These are phyloP conservation scores for Echeveria elegans DNA, from an alignment of 164 flowering plant genomes.

Conservation along the genomic window DNA sequence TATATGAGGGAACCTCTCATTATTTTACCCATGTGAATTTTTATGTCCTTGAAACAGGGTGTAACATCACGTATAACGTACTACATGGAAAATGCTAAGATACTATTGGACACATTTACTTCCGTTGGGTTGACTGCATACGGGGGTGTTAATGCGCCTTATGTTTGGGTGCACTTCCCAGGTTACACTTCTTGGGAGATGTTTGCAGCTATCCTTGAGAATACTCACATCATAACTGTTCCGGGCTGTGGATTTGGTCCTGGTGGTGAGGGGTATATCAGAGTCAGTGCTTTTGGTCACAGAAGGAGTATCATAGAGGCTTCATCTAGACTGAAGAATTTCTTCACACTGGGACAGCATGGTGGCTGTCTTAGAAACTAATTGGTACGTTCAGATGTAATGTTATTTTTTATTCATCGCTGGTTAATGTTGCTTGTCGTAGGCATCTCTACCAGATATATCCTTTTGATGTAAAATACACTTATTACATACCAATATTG, in stretches of 20 bases:
- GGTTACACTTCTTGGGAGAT: constrained; percentile 73
- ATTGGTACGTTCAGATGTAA: neutral
- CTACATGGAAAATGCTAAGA: constrained; percentile 68
- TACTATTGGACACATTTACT: constrained; percentile 42
- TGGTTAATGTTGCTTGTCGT: neutral
- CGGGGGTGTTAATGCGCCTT: constrained; percentile 84
- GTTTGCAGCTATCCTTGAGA: constrained; percentile 60
- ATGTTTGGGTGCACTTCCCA: constrained; percentile 79
- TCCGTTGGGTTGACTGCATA: constrained; percentile 52
- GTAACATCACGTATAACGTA: constrained; percentile 27
- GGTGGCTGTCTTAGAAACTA: neutral
- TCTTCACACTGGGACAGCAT: constrained; percentile 11
- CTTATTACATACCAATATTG: neutral
- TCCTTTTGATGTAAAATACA: neutral
- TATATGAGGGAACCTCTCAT: neutral
- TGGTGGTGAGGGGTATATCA: constrained; percentile 57
- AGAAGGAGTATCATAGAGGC: constrained; percentile 66
- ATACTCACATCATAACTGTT: constrained; percentile 55
- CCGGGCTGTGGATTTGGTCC: constrained; percentile 92
- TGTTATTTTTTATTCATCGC: neutral
- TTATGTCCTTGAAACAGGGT: constrained; percentile 31
- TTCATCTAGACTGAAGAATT: constrained; percentile 37
- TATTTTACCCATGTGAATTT: neutral
- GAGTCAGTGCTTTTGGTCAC: constrained; percentile 65
- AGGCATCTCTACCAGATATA: neutral